Percentiles rank a stretch among this genome's conserved stretches.
Evolutionary conservation across 768 basidiomycete genomes (phyloP).

Genomic region (Rhodotorula taiwanensis): DNA sequence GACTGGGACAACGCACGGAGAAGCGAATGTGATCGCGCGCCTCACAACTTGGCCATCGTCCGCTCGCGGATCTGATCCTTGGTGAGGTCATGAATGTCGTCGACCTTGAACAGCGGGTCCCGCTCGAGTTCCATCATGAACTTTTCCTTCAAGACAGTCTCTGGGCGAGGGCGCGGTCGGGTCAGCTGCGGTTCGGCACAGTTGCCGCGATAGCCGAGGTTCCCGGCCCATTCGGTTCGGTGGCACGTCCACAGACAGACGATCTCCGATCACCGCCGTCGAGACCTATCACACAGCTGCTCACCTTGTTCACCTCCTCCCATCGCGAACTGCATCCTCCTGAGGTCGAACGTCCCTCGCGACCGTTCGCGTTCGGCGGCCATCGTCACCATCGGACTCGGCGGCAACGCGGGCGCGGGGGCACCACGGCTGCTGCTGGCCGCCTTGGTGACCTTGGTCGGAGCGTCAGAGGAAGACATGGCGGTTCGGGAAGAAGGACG

Average conservation of each 20-base stretch:
- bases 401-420: background rate
- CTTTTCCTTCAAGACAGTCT: slow-evolving; percentile 40
- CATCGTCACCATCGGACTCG: slow-evolving; percentile 29
- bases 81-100: slow-evolving; percentile 47
- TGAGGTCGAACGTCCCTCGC: slow-evolving; percentile 22
- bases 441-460: too few relatives aligned
- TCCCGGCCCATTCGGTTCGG: too few relatives aligned
- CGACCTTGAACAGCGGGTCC: slow-evolving; percentile 45
- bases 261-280: too few relatives aligned
- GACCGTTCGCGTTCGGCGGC: slow-evolving; percentile 6
- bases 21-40: too few relatives aligned
- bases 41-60: slow-evolving; percentile 50
- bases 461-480: background rate
- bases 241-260: too few relatives aligned
- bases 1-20: too few relatives aligned
- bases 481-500: too few relatives aligned
- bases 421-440: too few relatives aligned
- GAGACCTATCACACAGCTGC: too few relatives aligned
- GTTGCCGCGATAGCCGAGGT: too few relatives aligned
- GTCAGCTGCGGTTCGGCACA: background rate
- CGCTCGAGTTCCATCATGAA: slow-evolving; percentile 46
- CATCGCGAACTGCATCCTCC: slow-evolving; percentile 26
- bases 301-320: slow-evolving; percentile 27
- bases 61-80: slow-evolving; percentile 39
- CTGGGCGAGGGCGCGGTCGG: too few relatives aligned